Evolutionary conservation across 1,284 basidiomycete species (phyloP).

Genomic region (Veloboletus limbatus): DNA sequence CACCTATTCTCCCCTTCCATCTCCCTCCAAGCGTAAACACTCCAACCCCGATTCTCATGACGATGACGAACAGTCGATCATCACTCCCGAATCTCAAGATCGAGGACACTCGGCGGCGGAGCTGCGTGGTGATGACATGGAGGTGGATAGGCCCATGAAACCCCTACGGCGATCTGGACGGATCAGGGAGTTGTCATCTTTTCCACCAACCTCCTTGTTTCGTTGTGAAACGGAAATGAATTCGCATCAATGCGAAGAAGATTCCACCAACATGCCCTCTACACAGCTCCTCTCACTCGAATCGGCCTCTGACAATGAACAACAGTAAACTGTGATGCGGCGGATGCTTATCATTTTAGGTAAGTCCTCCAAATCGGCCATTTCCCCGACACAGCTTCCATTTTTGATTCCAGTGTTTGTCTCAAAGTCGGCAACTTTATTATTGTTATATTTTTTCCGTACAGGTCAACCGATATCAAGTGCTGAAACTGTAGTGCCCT

Average conservation of each 20-base stretch:
- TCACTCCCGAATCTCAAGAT: conserved; percentile 23
- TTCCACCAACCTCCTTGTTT: conserved; percentile 25
- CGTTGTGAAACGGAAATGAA: conserved; percentile 36
- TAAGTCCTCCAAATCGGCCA: conserved; percentile 22
- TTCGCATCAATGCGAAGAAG: conserved; percentile 24
- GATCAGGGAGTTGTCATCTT: conserved; percentile 29
- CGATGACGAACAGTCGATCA: conserved; percentile 20
- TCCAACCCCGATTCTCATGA: conserved; percentile 26
- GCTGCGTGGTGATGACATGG: conserved; percentile 30
- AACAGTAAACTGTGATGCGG: conserved; percentile 19
- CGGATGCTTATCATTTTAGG: conserved; percentile 25
- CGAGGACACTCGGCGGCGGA: conserved; percentile 24
- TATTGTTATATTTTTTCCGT: conserved; percentile 5
- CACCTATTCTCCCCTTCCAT: conserved; percentile 30
- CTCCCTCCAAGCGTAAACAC: conserved; percentile 36
- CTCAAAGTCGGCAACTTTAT: conserved; percentile 18
- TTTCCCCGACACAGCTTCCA: conserved; percentile 13
- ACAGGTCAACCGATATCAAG: conserved; percentile 22
- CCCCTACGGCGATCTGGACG: conserved; percentile 34
- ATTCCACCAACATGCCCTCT: conserved; percentile 19
- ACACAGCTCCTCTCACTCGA: conserved; percentile 17
- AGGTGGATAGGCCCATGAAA: conserved; percentile 36
- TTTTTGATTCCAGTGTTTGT: conserved; percentile 20
- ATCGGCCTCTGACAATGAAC: conserved; percentile 28
- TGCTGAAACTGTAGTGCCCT: conserved; percentile 25